These are phyloP conservation scores for Parachaetomium inaequale DNA, from an alignment of 495 filamentous ascomycete genomes.

Conservation along the genomic window DNA sequence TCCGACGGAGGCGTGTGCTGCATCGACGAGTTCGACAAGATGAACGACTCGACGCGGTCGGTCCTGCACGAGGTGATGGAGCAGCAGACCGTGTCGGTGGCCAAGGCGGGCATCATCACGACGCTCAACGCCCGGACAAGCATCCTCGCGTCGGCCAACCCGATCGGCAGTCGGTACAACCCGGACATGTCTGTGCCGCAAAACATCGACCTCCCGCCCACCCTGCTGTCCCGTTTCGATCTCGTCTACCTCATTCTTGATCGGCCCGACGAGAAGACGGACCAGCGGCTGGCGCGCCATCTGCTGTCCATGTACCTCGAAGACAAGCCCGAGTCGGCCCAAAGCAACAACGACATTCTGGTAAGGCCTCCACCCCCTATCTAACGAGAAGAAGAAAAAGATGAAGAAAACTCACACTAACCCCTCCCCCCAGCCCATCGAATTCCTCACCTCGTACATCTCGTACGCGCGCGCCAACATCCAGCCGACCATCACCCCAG, in stretches of 20 bases:
- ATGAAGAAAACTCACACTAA: conserved; percentile 16
- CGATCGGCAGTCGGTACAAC: conserved; percentile 96
- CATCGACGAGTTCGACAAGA: conserved; percentile 99
- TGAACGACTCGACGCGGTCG: conserved; percentile 92
- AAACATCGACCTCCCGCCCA: conserved; percentile 96
- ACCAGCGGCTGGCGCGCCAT: conserved; percentile 86
- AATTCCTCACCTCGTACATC: conserved; percentile 95
- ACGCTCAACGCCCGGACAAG: conserved; percentile 92
- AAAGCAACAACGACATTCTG: conserved; percentile 61
- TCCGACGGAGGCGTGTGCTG: conserved; percentile 97
- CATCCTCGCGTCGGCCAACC: conserved; percentile 94
- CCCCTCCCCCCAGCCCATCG: conserved; percentile 62
- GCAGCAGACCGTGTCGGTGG: conserved; percentile 97
- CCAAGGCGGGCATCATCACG: conserved; percentile 98
- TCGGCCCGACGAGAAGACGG: conserved; percentile 80
- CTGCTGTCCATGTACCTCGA: conserved; percentile 96
- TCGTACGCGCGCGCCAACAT: conserved; percentile 89
- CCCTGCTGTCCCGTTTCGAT: conserved; percentile 91
- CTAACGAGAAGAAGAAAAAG: neutral
- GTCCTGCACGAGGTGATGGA: conserved; percentile 99
- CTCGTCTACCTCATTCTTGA: conserved; percentile 95
- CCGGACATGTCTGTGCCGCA: conserved; percentile 91
- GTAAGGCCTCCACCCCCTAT: conserved; percentile 48
- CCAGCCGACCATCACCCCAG: conserved; percentile 73
- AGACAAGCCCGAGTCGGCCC: conserved; percentile 85